Conservation (phyloP, 2,329 filamentous ascomycete genomes). For the Ophiostoma quercus region DNA sequence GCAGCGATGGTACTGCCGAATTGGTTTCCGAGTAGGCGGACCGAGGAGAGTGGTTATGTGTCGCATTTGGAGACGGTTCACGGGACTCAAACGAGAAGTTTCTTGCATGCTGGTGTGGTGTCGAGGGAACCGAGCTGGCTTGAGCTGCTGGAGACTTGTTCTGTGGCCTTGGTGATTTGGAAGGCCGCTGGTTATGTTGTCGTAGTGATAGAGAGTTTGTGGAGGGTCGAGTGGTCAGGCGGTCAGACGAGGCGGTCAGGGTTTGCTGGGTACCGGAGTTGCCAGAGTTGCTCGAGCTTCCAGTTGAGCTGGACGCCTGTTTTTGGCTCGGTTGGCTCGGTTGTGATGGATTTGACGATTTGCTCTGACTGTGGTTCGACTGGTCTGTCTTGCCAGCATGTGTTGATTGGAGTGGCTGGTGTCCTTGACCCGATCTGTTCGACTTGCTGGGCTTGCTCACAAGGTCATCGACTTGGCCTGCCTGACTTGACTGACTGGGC, state of each 20-base stretch:
- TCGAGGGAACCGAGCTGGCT: conserved; percentile 88
- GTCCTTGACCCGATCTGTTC: background rate
- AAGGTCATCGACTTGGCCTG: background rate
- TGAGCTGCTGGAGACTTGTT: conserved; percentile 41
- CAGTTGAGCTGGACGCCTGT: background rate
- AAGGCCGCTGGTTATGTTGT: conserved; percentile 31
- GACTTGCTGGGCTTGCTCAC: background rate
- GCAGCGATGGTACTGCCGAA: conserved; percentile 62
- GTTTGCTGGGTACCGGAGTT: conserved; percentile 6
- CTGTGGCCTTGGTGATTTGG: conserved; percentile 30
- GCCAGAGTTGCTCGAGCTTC: background rate
- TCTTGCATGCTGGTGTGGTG: conserved; percentile 81
- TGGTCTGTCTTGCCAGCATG: conserved; percentile 2
- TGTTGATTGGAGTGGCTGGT: background rate
- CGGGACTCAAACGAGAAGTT: conserved; percentile 75
- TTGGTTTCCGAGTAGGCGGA: conserved; percentile 89
- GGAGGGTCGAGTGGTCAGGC: conserved; percentile 13
- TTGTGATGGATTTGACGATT: background rate
- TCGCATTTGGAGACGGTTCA: conserved; percentile 71
- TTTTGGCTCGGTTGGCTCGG: background rate
- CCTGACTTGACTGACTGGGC: background rate
- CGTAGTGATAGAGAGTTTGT: conserved; percentile 22
- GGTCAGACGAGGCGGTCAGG: conserved; percentile 20
- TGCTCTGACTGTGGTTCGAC: background rate
- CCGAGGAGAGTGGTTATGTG: conserved; percentile 75